Percentiles rank a stretch among this genome's conserved stretches.
phyloP scores from a whole-genome alignment of 257 asterid genomes.

The Solanum pinnatisectum region DNA sequence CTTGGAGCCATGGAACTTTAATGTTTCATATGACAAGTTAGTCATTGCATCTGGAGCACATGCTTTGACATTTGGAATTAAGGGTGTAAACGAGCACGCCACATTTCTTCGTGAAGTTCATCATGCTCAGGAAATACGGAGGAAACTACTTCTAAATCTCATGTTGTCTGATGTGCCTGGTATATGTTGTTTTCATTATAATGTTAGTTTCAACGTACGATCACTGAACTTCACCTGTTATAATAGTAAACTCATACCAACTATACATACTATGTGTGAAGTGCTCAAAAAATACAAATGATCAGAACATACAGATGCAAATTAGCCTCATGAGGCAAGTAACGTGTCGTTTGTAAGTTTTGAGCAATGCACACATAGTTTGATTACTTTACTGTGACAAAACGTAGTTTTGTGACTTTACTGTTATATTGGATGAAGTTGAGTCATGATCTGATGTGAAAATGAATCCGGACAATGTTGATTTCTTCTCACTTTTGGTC shows the following conservation, averaged over 20 bases:
- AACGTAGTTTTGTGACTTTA: not conserved
- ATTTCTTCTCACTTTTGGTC: not conserved
- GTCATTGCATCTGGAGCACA: slow-evolving; percentile 89
- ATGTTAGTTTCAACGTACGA: not conserved
- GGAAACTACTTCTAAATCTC: slow-evolving; percentile 75
- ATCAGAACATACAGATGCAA: not conserved
- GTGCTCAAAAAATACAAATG: not conserved
- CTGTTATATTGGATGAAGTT: not conserved
- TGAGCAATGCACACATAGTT: not conserved
- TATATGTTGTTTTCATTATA: not conserved
- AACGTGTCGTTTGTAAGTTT: not conserved
- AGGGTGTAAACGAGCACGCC: slow-evolving; percentile 78
- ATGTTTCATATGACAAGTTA: slow-evolving; percentile 73
- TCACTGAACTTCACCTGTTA: not conserved
- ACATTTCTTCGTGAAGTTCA: slow-evolving; percentile 92
- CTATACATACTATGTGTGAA: not conserved
- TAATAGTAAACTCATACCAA: not conserved
- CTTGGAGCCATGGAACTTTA: slow-evolving; percentile 67
- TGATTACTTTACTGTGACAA: not conserved
- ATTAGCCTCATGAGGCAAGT: not conserved
- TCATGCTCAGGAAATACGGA: slow-evolving; percentile 95
- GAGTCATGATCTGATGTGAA: not conserved
- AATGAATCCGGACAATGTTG: too few species aligned
- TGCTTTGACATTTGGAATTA: slow-evolving; percentile 90
- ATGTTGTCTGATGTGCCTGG: slow-evolving; percentile 98